A percentile compares a stretch with the other conserved stretches of the same genome.
These are phyloP conservation scores for Clonostachys solani DNA, from an alignment of 2,329 filamentous ascomycete genomes.

Conservation along the genomic window DNA sequence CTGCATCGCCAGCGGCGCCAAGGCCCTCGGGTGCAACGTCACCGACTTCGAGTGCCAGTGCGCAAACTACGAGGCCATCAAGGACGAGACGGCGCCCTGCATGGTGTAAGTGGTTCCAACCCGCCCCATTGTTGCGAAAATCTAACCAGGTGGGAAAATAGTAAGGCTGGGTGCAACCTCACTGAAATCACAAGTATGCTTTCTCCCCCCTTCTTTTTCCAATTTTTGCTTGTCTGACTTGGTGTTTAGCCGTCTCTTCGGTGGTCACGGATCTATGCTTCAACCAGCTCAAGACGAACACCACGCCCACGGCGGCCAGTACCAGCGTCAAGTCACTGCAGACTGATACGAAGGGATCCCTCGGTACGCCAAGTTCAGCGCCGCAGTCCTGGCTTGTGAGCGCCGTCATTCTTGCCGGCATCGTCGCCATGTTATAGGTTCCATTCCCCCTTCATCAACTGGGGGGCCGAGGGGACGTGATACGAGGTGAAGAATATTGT, in stretches of 20 bases:
- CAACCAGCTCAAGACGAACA: no score
- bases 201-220: background rate
- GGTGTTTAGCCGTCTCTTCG: background rate
- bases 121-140: conserved; percentile 17
- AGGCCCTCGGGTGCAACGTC: conserved; percentile 22
- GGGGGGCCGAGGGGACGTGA: no score
- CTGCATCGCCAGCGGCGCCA: conserved; percentile 26
- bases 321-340: no score
- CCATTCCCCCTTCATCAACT: no score
- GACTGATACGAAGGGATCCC: no score
- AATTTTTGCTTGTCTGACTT: background rate
- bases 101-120: conserved; percentile 15
- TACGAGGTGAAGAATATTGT: no score
- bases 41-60: conserved; percentile 32
- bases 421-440: no score
- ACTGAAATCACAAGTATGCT: conserved; percentile 20
- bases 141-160: conserved; percentile 4
- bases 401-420: no score
- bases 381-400: no score
- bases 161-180: background rate
- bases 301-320: no score
- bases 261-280: no score
- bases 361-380: no score
- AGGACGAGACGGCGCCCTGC: conserved; percentile 24
- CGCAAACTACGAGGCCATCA: conserved; percentile 24